Percentiles rank a stretch among this genome's conserved stretches.
Evolutionary conservation across 2,329 filamentous ascomycete species (phyloP).

Genomic region (Ophiostoma himal-ulmi): DNA sequence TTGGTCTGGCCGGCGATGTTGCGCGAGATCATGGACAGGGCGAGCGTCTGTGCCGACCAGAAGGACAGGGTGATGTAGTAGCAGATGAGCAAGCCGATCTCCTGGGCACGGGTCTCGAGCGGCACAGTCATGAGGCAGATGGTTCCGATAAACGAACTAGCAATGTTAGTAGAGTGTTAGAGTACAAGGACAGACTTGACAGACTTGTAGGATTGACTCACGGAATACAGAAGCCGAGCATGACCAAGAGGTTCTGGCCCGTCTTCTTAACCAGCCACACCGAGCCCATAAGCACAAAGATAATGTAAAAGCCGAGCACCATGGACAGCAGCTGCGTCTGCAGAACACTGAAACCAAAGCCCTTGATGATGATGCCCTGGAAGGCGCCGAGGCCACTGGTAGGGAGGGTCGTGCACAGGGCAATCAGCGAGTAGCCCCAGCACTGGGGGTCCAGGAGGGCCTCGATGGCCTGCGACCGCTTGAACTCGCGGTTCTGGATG

Average conservation of each 20-base stretch:
- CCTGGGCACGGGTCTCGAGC: slow-evolving; percentile 51
- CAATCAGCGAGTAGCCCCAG: slow-evolving; percentile 59
- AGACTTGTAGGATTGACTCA: slow-evolving; percentile 36
- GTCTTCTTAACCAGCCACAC: slow-evolving; percentile 62
- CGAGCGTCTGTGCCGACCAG: slow-evolving; percentile 65
- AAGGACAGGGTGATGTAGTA: slow-evolving; percentile 73
- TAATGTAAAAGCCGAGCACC: slow-evolving; percentile 69
- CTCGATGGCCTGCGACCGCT: slow-evolving; percentile 43
- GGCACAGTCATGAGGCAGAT: slow-evolving; percentile 65
- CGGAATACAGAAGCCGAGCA: slow-evolving; percentile 61
- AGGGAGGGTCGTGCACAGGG: slow-evolving; percentile 64
- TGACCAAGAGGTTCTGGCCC: slow-evolving; percentile 61
- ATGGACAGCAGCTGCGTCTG: slow-evolving; percentile 69
- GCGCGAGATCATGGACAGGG: slow-evolving; percentile 60
- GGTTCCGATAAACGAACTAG: slow-evolving; percentile 59
- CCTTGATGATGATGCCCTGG: slow-evolving; percentile 66
- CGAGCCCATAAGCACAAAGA: slow-evolving; percentile 60
- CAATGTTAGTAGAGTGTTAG: slow-evolving; percentile 32
- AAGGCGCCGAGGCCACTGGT: slow-evolving; percentile 69
- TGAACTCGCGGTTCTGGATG: slow-evolving; percentile 50
- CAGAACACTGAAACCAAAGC: slow-evolving; percentile 59
- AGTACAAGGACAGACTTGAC: not conserved
- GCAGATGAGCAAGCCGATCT: slow-evolving; percentile 62
- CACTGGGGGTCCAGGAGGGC: slow-evolving; percentile 60
- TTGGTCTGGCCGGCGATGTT: slow-evolving; percentile 71